Evolutionary conservation across 768 basidiomycete genomes (phyloP), one percentile per base, ranked within the genome.

Genomic region (Pleurotus djamor): DNA sequence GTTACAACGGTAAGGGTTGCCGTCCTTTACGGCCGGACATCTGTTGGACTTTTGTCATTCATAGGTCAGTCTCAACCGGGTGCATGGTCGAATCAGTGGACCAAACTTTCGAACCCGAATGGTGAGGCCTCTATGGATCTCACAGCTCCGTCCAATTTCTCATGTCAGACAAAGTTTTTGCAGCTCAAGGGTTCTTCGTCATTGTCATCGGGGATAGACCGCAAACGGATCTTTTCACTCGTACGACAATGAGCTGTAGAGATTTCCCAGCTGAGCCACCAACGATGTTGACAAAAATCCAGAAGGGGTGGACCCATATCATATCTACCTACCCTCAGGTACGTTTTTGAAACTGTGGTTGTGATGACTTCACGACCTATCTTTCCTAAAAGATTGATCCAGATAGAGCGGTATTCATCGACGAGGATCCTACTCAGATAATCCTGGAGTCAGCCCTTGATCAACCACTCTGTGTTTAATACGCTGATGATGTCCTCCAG

Each of bases 61-160:
- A 28, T 28, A 28, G 21, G 21, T 28, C 21, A 28, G 21, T 28
- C 21, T 28, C 2, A 28, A 28, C 49, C 52, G 14, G 52, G 52
- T 35, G 35, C 35, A 37, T 41, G 52, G 52, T 10, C n/a, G 13
- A 37, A 13, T 16, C 52, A 54, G 28, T 54, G 52, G 52, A 36
- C 35, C 16, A 54, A 54, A 21, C 52, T 54, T 33, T 54, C 52
- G 6, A 54, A 54, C 16, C 52, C 52, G 14, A 54, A 54, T 54
- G 35, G 52, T 54, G 13, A 41, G 52, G 17, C 35, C 16, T n/a
- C 8, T 8, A 10, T 28, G 10, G 6, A 7, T 34, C 32, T 10
- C n/a, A 41, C 38, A 10, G 38, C 17, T n/a, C 9, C 12, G 34
- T 37, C 36, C 36, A n/a, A 36, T 28, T 6, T 4, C 9, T 21